Evolutionary conservation across 352 stramenopile species (phyloP), one percentile per base, ranked within the genome.

Genomic region (Globisporangium emineosum): DNA sequence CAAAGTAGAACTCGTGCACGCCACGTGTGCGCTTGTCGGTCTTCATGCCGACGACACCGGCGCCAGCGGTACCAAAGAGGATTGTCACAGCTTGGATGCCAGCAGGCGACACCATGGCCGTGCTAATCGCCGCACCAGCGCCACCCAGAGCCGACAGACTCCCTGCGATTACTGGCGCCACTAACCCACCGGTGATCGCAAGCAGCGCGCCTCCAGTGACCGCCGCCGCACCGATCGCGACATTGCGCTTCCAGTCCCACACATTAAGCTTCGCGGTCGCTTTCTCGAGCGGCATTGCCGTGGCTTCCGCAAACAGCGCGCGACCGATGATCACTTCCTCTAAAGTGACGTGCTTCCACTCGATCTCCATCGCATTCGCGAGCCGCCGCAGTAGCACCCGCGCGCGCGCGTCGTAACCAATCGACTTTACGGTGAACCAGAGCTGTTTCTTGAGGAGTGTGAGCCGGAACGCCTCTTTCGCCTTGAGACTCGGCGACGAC

Each of bases 231-330:
- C 84, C 86, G 61, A 95, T 95, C 2, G 67, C 73, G 0, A 67
- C 76, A 57, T 95, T 93, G 13, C 86, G 78, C 69, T 90, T 93
- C 86, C 83, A 93, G 68, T 95, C 85, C 70, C 77, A 86, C 8
- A 90, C 57, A 27, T 75, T 89, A 3, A 69, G 74, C 52, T 89
- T 89, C 0, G 75, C 75, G 1, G 65, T 69, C 1, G 73, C 62
- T 53, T 93, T 91, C 23, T 91, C 78, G 33, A 87, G 71, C 21
- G 81, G 81, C 79, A 93, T 91, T 1, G 80, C 79, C 1, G 71
- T 91, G 0, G 85, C 86, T 57, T 95, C 86, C 0, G 86, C 84
- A 27, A 81, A 93, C 23, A 95, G 62, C 13, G 81, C 66, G 50
- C 85, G 81, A 7, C 83, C 86, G 23, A 95, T 91, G 2, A 66